phyloP scores from a whole-genome alignment of 108 stramenopile genomes.

The Pseudonitzschia pungens region DNA sequence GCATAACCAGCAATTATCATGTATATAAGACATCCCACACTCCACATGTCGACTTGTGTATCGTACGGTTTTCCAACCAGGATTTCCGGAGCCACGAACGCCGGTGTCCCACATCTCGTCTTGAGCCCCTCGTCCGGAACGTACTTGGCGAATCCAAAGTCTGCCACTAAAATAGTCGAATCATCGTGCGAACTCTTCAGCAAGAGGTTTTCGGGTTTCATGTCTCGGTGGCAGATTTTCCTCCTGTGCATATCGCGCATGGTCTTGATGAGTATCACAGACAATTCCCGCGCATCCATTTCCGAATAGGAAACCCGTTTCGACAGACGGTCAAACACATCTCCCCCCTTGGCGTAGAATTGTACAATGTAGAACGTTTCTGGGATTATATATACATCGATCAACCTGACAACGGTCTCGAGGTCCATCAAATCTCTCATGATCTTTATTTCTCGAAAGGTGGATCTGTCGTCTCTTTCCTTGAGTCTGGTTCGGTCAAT shows the following conservation, averaged over 20 bases:
- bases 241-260: constrained; percentile 68
- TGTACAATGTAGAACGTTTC: constrained; percentile 81
- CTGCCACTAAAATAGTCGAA: constrained; percentile 79
- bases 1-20: constrained; percentile 86
- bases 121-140: constrained; percentile 48
- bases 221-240: constrained; percentile 89
- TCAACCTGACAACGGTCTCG: constrained; percentile 63
- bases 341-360: constrained; percentile 88
- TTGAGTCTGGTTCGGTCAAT: constrained; percentile 55
- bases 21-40: constrained; percentile 89
- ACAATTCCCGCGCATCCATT: constrained; percentile 79
- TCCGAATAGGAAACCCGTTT: constrained; percentile 81
- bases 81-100: constrained; percentile 96
- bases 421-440: constrained; percentile 42
- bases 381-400: constrained; percentile 82
- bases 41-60: constrained; percentile 90
- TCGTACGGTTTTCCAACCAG: constrained; percentile 76
- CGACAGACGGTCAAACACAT: constrained; percentile 93
- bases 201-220: constrained; percentile 93
- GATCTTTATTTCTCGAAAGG: constrained; percentile 64
- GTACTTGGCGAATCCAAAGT: constrained; percentile 95
- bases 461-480: constrained; percentile 49
- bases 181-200: constrained; percentile 65
- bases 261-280: constrained; percentile 61
- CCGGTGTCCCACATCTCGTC: constrained; percentile 93